Percentiles rank a stretch among this genome's conserved stretches.
Conservation (phyloP, 352 stramenopile genomes). For the Bremia lactucae region DNA sequence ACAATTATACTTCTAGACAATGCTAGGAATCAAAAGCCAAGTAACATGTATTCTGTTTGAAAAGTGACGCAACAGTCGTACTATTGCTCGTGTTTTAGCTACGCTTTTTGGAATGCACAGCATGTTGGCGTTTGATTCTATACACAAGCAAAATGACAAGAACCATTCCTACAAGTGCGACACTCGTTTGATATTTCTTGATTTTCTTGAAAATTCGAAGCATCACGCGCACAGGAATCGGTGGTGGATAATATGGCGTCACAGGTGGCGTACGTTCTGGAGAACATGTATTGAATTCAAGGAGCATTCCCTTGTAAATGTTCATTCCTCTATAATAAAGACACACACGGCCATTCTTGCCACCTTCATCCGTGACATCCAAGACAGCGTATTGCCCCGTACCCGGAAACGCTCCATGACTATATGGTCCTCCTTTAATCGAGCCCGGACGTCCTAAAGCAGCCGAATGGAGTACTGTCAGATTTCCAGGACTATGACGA, state of each 20-base stretch:
- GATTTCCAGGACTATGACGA: slow-evolving; percentile 51
- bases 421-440: slow-evolving; percentile 83
- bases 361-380: slow-evolving; percentile 66
- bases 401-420: slow-evolving; percentile 69
- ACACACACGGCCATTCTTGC: slow-evolving; percentile 45
- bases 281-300: slow-evolving; percentile 72
- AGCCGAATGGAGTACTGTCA: slow-evolving; percentile 72
- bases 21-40: too few relatives aligned
- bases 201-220: slow-evolving; percentile 51
- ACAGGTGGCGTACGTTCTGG: slow-evolving; percentile 50
- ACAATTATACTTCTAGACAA: too few relatives aligned
- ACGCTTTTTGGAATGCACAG: slow-evolving; percentile 19
- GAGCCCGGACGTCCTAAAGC: slow-evolving; percentile 69
- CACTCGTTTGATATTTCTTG: slow-evolving; percentile 16
- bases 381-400: slow-evolving; percentile 74
- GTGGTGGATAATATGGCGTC: slow-evolving; percentile 46
- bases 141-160: slow-evolving; percentile 12
- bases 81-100: slow-evolving; percentile 8
- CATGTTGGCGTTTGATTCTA: slow-evolving; percentile 10
- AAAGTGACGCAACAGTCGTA: neutral
- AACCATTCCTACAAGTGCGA: slow-evolving; percentile 7
- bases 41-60: neutral
- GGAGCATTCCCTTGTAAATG: slow-evolving; percentile 36
- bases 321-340: slow-evolving; percentile 62
- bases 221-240: slow-evolving; percentile 44